These are phyloP conservation scores for barrel medic (Medicago truncatula) DNA, from an alignment of 306 rosid species.

Conservation along the genomic window MtrunA17r5.0-ANR NC_053045.1:8216501-8217000, in stretches of 20 bases:
- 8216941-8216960: too few relatives aligned
- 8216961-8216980: background rate
- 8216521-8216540: background rate
- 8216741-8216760: background rate
- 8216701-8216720: slow-evolving; percentile 16
- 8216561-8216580: slow-evolving; percentile 6
- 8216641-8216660: slow-evolving; percentile 12
- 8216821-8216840: background rate
- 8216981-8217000: background rate
- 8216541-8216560: background rate
- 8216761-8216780: background rate
- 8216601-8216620: slow-evolving; percentile 5
- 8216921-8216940: too few relatives aligned
- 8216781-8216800: background rate
- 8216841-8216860: background rate
- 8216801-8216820: background rate
- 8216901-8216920: background rate
- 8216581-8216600: background rate
- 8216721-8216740: background rate
- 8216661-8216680: slow-evolving; percentile 19
- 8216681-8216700: background rate
- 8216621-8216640: background rate
- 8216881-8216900: background rate
- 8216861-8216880: background rate
- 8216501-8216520: background rate